Evolutionary conservation across 305 asterid genomes (phyloP).

Genomic region (Fraxinus ornus): DNA sequence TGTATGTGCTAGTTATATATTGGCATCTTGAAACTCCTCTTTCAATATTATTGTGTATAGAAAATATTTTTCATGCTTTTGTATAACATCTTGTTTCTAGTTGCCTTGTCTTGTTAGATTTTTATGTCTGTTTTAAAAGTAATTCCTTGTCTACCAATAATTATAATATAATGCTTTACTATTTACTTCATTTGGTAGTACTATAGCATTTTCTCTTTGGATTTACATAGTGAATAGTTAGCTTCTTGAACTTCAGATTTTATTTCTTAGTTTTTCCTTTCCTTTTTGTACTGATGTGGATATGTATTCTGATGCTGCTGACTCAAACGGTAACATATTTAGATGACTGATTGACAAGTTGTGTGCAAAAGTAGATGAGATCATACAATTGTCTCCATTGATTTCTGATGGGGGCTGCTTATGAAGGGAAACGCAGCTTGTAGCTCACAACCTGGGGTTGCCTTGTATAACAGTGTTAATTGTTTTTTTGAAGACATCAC

Average conservation of each 20-base stretch:
- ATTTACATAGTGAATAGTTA: neutral
- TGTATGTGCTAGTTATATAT: neutral
- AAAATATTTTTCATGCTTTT: neutral
- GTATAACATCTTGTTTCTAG: neutral
- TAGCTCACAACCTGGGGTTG: neutral
- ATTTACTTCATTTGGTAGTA: constrained; percentile 16
- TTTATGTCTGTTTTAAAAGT: neutral
- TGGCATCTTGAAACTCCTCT: constrained; percentile 4
- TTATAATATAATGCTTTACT: neutral
- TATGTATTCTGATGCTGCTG: neutral
- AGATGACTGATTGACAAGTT: neutral
- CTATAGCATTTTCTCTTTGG: neutral
- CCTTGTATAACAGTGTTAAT: neutral
- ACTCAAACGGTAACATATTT: neutral
- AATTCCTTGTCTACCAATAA: neutral
- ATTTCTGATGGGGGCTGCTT: neutral
- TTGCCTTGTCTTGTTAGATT: neutral
- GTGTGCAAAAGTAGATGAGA: neutral
- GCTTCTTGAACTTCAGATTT: neutral
- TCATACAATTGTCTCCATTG: neutral
- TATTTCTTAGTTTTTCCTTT: neutral
- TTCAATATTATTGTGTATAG: neutral
- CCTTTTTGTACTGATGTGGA: neutral
- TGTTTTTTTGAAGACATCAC: neutral
- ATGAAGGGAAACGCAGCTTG: neutral